phyloP scores from a whole-genome alignment of 2,329 filamentous ascomycete species.

The Grosmannia huntii region DNA sequence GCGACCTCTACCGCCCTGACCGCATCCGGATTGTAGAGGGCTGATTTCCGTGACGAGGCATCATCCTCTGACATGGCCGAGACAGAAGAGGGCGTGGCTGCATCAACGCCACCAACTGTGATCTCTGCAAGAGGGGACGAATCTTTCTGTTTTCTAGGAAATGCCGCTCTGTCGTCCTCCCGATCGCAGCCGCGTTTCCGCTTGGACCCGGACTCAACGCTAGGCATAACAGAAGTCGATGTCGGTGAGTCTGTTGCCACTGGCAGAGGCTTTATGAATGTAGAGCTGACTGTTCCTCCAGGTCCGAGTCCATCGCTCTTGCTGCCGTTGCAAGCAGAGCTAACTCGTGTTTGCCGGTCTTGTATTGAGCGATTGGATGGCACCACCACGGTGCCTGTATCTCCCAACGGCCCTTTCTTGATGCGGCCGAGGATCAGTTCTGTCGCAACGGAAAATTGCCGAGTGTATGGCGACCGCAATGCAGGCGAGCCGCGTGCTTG shows the following conservation, averaged over 20 bases:
- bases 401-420: not conserved
- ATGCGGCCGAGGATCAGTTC: not conserved
- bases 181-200: not conserved
- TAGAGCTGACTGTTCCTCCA: not conserved
- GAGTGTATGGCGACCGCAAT: not conserved
- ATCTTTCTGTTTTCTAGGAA: not conserved
- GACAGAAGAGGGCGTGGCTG: not conserved
- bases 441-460: not conserved
- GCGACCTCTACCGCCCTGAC: constrained; percentile 20
- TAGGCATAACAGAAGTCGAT: not conserved
- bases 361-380: not conserved
- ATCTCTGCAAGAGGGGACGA: not conserved
- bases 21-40: constrained; percentile 42
- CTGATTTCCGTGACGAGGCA: not conserved
- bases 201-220: not conserved
- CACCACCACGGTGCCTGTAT: not conserved
- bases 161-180: not conserved
- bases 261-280: not conserved
- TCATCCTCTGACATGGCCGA: not conserved
- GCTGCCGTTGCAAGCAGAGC: not conserved
- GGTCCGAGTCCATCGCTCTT: not conserved
- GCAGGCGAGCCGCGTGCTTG: not conserved
- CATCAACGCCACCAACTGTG: not conserved
- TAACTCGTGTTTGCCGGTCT: not conserved
- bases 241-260: not conserved